Evolutionary conservation across 306 rosid species (phyloP).

Genomic region (Lotus japonicus): DNA sequence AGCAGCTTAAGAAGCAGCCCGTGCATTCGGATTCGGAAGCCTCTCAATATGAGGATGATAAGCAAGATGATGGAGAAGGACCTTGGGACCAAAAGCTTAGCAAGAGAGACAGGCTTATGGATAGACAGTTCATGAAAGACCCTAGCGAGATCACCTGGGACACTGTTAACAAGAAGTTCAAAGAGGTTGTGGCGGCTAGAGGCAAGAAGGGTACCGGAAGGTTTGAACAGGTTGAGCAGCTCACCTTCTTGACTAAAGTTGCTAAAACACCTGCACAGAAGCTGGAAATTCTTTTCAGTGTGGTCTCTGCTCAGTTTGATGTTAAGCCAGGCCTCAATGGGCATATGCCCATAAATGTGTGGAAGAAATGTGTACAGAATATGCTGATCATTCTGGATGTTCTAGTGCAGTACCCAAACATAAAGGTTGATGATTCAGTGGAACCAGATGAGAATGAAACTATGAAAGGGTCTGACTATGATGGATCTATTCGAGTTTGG

Average conservation of each 20-base stretch:
- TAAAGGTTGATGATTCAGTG: constrained; percentile 71
- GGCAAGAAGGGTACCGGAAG: constrained; percentile 96
- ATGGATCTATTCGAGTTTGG: constrained; percentile 79
- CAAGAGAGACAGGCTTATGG: constrained; percentile 78
- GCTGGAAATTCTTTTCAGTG: constrained; percentile 85
- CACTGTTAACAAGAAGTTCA: constrained; percentile 81
- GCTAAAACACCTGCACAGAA: constrained; percentile 99
- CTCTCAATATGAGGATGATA: constrained; percentile 33
- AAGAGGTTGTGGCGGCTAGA: constrained; percentile 93
- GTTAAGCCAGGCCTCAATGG: constrained; percentile 93
- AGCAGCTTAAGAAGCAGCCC: constrained; percentile 42
- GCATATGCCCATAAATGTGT: constrained; percentile 86
- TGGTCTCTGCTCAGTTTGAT: constrained; percentile 93
- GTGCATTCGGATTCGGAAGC: constrained; percentile 47
- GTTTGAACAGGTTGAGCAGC: constrained; percentile 95
- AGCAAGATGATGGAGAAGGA: constrained; percentile 30
- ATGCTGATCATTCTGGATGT: constrained; percentile 83
- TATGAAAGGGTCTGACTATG: constrained; percentile 63
- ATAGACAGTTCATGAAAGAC: constrained; percentile 72
- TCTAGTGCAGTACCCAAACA: constrained; percentile 68
- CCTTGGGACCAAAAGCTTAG: constrained; percentile 66
- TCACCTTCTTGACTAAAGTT: constrained; percentile 83
- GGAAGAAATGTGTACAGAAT: constrained; percentile 92
- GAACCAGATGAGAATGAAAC: constrained; percentile 92
- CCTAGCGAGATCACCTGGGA: constrained; percentile 98